Evolutionary conservation across 148 eudicot species (phyloP), one percentile per base, ranked within the genome.

Genomic region (Amaranthus palmeri): DNA sequence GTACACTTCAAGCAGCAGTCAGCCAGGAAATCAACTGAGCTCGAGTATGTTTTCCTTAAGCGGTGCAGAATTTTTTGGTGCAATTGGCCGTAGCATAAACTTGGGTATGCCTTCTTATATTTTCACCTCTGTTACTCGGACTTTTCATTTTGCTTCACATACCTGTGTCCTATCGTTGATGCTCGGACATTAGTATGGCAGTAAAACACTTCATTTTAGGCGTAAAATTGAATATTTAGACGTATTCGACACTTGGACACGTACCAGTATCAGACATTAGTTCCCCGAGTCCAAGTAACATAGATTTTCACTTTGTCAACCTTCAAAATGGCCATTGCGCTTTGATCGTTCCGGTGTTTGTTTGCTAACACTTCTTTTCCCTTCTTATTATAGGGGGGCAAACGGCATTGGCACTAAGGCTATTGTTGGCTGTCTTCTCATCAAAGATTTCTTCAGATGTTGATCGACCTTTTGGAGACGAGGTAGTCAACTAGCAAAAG

Each of bases 391-490:
- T 78, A 95, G 98, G 97, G 44, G 98, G 98, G 17, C 97, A 95
- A 83, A 88, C 96, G 47, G 98, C 98, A 77, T 68, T 95, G 61
- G 98, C 96, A 43, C 74, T 95, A 52, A 85, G 98, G 59, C 68
- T 91, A 41, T 70, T 95, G 67, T 81, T 95, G 79, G 98, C 98
- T 12, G 66, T 80, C 47, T 88, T 95, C 76, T 86, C 98, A 6
- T 95, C 96, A 51, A 95, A 90, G 76, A 59, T 95, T 52, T 89
- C 97, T 50, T 85, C 93, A 3, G 88, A 85, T 69, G 78, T 77
- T 71, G 79, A 85, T 67, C 88, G 96, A 5, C 93, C 97, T 46
- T 95, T 91, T 78, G 98, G 98, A 50, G 97, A 95, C 65, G 98
- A 95, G 96, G 98, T 91, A 75, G 12, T 42, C 46, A 40, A 7